phyloP scores from a whole-genome alignment of 2,329 filamentous ascomycete species.

The Phialophora expanda region DNA sequence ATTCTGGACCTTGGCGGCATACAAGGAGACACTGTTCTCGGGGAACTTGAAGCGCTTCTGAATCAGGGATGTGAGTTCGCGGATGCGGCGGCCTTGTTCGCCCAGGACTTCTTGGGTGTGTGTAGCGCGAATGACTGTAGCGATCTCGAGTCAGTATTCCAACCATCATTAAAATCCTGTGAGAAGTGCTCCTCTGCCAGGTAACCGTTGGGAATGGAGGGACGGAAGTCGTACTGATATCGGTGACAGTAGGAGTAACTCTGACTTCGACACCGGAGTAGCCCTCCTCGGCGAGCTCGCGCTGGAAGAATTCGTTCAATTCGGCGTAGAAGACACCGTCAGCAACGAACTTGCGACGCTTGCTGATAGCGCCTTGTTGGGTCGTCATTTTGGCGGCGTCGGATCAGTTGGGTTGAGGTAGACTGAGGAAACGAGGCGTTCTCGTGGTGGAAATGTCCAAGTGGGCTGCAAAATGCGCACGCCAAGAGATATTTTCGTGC shows the following conservation, averaged over 20 bases:
- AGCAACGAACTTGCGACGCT: slow-evolving; percentile 76
- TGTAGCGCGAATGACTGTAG: slow-evolving; percentile 89
- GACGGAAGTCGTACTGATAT: slow-evolving; percentile 72
- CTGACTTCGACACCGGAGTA: slow-evolving; percentile 99
- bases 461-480: slow-evolving; percentile 3
- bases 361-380: slow-evolving; percentile 59
- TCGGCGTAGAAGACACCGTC: slow-evolving; percentile 99
- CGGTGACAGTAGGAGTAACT: slow-evolving; percentile 99
- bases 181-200: not conserved
- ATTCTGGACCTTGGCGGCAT: slow-evolving; percentile 99
- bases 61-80: slow-evolving; percentile 99
- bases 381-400: slow-evolving; percentile 50
- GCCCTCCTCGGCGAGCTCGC: slow-evolving; percentile 99
- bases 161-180: not conserved
- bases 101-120: slow-evolving; percentile 99
- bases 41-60: slow-evolving; percentile 99
- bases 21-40: slow-evolving; percentile 99
- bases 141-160: slow-evolving; percentile 9
- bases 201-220: not conserved
- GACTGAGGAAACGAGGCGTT: not conserved
- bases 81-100: slow-evolving; percentile 99
- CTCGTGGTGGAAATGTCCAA: not conserved
- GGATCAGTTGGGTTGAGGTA: not conserved
- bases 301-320: slow-evolving; percentile 99
- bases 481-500: slow-evolving; percentile 27